Percentiles rank a stretch among this genome's conserved stretches.
These are phyloP conservation scores for Paraphoma chrysanthemicola DNA, from an alignment of 2,329 filamentous ascomycete genomes.

Conservation along the genomic window DNA sequence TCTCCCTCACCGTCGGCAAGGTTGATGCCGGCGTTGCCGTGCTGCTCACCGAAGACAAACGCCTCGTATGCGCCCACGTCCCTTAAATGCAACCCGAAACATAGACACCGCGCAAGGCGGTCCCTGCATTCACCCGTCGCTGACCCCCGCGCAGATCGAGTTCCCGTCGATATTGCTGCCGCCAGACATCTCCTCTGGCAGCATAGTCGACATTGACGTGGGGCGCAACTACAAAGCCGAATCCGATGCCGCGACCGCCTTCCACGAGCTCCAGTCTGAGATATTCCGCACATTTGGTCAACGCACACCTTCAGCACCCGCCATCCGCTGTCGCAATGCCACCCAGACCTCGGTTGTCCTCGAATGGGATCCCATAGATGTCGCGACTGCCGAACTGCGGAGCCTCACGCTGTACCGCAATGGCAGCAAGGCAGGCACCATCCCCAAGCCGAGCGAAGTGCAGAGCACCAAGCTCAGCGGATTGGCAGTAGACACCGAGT, in stretches of 20 bases:
- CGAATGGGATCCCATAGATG: constrained; percentile 94
- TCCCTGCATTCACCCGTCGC: constrained; percentile 26
- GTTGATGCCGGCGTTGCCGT: constrained; percentile 98
- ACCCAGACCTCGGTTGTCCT: constrained; percentile 98
- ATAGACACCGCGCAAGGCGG: constrained; percentile 21
- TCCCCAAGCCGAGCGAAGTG: constrained; percentile 85
- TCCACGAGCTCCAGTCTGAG: constrained; percentile 83
- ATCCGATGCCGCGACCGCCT: constrained; percentile 73
- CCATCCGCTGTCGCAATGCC: constrained; percentile 91
- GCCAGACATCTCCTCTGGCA: constrained; percentile 91
- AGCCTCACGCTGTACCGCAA: constrained; percentile 93
- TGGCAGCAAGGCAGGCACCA: constrained; percentile 93
- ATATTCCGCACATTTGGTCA: constrained; percentile 89
- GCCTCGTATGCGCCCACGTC: constrained; percentile 71
- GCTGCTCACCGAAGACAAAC: constrained; percentile 94
- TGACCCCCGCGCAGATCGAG: constrained; percentile 74
- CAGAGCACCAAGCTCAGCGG: constrained; percentile 97
- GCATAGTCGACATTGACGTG: constrained; percentile 97
- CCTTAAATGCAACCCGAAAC: constrained; percentile 22
- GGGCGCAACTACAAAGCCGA: constrained; percentile 85
- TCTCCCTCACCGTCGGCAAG: constrained; percentile 98
- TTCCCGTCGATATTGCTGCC: constrained; percentile 97
- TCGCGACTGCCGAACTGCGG: constrained; percentile 90
- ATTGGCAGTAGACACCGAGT: constrained; percentile 94
- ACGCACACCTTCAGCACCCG: constrained; percentile 74